A percentile compares a stretch with the other conserved stretches of the same genome.
Evolutionary conservation across 2,329 filamentous ascomycete species (phyloP).

Genomic region (Verticillium longisporum): DNA sequence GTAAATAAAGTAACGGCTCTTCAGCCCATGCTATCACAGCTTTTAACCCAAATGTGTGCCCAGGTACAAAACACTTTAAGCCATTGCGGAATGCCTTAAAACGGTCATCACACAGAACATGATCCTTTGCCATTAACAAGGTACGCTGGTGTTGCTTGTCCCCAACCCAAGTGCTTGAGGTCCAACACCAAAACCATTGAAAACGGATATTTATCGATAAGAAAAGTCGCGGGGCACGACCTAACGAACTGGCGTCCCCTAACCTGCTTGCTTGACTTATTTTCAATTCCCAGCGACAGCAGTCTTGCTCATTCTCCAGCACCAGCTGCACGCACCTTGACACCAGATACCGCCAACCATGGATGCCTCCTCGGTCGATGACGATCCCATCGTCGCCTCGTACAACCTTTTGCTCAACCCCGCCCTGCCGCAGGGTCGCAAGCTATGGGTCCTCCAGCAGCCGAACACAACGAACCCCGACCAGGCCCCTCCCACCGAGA

Average conservation of each 20-base stretch:
- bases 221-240: not conserved
- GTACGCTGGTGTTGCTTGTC: not conserved
- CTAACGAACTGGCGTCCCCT: not conserved
- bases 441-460: conserved; percentile 82
- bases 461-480: conserved; percentile 65
- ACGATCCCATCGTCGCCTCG: conserved; percentile 63
- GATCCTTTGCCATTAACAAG: too few relatives aligned
- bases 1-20: too few relatives aligned
- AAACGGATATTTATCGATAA: not conserved
- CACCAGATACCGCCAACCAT: conserved; percentile 9
- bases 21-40: too few relatives aligned
- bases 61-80: too few relatives aligned
- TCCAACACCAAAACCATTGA: not conserved
- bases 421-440: conserved; percentile 50
- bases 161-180: not conserved
- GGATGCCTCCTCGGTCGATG: conserved; percentile 29
- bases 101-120: too few relatives aligned
- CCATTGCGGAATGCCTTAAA: too few relatives aligned
- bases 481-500: conserved; percentile 51
- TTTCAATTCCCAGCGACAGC: not conserved
- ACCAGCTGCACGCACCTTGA: not conserved
- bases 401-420: conserved; percentile 88
- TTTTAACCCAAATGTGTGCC: too few relatives aligned
- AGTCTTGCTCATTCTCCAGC: not conserved
- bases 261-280: not conserved